Evolutionary conservation across 208 protist species (phyloP), one percentile per base, ranked within the genome.

Genomic region (Acanthamoeba castellanii): DNA sequence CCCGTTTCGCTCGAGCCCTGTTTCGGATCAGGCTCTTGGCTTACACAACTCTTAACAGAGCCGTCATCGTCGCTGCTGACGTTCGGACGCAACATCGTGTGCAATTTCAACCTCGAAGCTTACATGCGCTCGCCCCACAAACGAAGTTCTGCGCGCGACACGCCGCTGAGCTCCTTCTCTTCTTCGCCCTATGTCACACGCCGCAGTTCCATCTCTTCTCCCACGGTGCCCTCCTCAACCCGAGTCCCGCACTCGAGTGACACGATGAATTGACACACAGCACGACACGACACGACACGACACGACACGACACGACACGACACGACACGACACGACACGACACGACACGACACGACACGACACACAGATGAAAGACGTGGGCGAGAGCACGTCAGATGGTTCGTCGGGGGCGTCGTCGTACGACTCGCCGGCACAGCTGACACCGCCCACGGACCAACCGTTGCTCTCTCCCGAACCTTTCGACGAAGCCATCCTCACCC

Each of bases 41-140:
- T 88, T 57, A 47, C 50, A 47, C 22, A 7, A 13, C 81, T 25
- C 50, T 59, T 47, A 6, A 30, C 64, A 93, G 88, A 93, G 42
- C 88, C 88, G 30, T 32, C 64, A 7, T 93, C 88, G 6, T 93
- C 88, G 5, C 64, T 93, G 37, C 50, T 93, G 9, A 78, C 88
- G 88, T 42, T 93, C 37, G 88, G 88, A 5, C n/a, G 68, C 25
- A 93, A n/a, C 32, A 93, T 93, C 68, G 61, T 93, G 32, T 93
- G 88, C 61, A 93, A 93, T 37, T 93, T 93, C 64, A 93, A 78
- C 30, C 30, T 93, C 8, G 88, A 93, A 25, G 64, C 30, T 9
- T 93, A 93, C 82, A 64, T 45, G 9, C 82, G 82, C 30, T 66
- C 82, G 55, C 57, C 82, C 42, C 32, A 82, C n/a, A 82, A 82